Conservation (phyloP, 139 green algal species). For the Chlamydomonas asymmetrica region DNA sequence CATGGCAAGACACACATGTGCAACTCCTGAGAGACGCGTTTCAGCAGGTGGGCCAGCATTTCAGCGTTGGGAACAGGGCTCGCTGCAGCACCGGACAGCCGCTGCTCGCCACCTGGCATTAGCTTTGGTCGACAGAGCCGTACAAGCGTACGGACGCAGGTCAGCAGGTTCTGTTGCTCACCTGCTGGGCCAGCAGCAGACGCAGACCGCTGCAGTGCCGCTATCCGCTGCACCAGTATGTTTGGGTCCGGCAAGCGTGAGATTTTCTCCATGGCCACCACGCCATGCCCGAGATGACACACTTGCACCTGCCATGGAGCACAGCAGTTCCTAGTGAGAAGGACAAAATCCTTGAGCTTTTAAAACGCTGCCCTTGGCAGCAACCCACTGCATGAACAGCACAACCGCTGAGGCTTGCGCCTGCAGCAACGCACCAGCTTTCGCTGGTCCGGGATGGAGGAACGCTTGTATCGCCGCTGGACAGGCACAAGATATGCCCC, state of each 20-base stretch:
- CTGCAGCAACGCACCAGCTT: slow-evolving; percentile 8
- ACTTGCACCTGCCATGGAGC: slow-evolving; percentile 11
- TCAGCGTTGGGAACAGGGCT: neutral
- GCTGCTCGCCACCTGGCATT: too few relatives aligned
- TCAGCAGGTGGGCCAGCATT: slow-evolving; percentile 9
- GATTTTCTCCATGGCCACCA: slow-evolving; percentile 41
- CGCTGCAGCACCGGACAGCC: neutral
- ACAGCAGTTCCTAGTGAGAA: neutral
- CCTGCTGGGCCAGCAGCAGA: neutral
- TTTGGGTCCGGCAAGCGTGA: slow-evolving; percentile 22
- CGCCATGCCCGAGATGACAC: slow-evolving; percentile 41
- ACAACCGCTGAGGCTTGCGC: neutral
- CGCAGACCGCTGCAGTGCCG: slow-evolving; percentile 22
- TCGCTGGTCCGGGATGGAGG: slow-evolving; percentile 21
- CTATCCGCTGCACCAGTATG: slow-evolving; percentile 28
- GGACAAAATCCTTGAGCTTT: too few relatives aligned
- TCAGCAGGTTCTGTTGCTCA: neutral
- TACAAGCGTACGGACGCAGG: neutral
- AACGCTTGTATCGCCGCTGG: slow-evolving; percentile 38
- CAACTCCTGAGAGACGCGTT: too few relatives aligned
- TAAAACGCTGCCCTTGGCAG: too few relatives aligned
- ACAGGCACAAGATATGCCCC: slow-evolving; percentile 53
- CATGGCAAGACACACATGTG: too few relatives aligned
- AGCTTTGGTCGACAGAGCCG: too few relatives aligned
- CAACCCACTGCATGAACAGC: too few relatives aligned